Evolutionary conservation across 2,329 filamentous ascomycete genomes (phyloP), one percentile per base, ranked within the genome.

Genomic region (Waltergamsia citrina): DNA sequence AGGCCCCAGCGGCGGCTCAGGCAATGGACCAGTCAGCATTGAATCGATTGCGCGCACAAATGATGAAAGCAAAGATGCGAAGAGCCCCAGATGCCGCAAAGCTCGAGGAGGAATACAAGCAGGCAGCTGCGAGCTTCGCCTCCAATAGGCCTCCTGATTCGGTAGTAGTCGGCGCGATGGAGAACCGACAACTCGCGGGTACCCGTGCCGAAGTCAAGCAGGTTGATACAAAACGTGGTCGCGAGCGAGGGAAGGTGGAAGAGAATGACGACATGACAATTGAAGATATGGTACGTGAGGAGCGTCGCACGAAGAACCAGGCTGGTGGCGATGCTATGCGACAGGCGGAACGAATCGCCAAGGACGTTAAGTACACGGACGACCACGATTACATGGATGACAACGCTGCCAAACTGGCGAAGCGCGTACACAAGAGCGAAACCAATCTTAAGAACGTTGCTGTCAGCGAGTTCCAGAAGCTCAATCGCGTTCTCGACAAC

Each of bases 351-450:
- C 78, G 88, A 39, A 98, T 98, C 45, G 85, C 88, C 35, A 94
- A 94, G 53, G 92, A 98, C 56, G 74, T 62, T 32, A 93, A 88
- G 51, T 98, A 93, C 53, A 81, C 86, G 62, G 78, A 93, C 49
- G 83, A 94, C 54, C 75, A 98, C 18, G 90, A 98, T 35, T 98
- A 98, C 60, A 83, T 96, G 70, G 90, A 98, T 53, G 92, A 96
- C 47, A 96, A 98, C 51, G 92, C 92, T 12, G 73, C 78, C 33
- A 94, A 90, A 57, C 76, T 98, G 10, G 88, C 90, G 19, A 81
- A 79, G 49, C 79, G 84, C 18, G 82, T 94, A 11, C 83, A 94
- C 52, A 92, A 88, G 54, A 90, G 82, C 25, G 85, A 94, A 43
- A 69, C 85, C 42, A 87, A 86, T 55, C 73, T 98, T 38, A 88